Percentiles rank a stretch among this genome's conserved stretches.
Evolutionary conservation across 2,329 filamentous ascomycete genomes (phyloP).

Genomic region (Xylaria digitata): DNA sequence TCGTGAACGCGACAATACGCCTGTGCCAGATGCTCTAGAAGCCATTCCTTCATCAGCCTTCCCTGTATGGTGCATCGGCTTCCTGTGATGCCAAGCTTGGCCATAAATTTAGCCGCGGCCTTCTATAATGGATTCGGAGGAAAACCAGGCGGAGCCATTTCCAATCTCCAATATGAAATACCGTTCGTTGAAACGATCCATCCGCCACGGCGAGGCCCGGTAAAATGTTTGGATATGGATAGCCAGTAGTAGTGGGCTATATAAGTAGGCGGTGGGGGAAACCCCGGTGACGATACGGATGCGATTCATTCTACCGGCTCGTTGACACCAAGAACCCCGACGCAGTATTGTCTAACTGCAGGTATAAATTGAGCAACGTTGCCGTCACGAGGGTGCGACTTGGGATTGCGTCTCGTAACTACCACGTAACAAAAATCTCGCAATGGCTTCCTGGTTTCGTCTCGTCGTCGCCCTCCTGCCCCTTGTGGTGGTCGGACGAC

Average conservation of each 20-base stretch:
- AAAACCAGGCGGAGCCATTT: constrained; percentile 5
- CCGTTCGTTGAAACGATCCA: constrained; percentile 9
- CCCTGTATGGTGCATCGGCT: constrained; percentile 4
- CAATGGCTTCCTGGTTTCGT: constrained; percentile 24
- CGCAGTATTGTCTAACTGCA: not conserved
- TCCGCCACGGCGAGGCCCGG: constrained; percentile 29
- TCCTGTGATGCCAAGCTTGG: constrained; percentile 23
- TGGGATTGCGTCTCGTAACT: too few species aligned
- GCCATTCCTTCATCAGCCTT: not conserved
- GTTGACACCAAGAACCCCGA: constrained; percentile 4
- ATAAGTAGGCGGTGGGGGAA: not conserved
- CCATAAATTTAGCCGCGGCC: constrained; percentile 32
- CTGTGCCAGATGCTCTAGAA: not conserved
- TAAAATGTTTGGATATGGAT: constrained; percentile 18
- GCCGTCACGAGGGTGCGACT: not conserved
- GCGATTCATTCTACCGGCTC: constrained; percentile 23
- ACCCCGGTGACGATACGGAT: not conserved
- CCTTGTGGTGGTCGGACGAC: constrained; percentile 8
- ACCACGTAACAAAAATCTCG: not conserved
- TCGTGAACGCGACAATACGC: not conserved
- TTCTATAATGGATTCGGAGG: constrained; percentile 26
- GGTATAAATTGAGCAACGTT: constrained; percentile 1
- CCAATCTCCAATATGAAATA: constrained; percentile 23
- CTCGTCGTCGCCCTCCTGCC: constrained; percentile 33
- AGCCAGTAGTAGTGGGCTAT: constrained; percentile 11